Evolutionary conservation across 2,329 filamentous ascomycete species (phyloP).

Genomic region (Aspergillus brasiliensis): DNA sequence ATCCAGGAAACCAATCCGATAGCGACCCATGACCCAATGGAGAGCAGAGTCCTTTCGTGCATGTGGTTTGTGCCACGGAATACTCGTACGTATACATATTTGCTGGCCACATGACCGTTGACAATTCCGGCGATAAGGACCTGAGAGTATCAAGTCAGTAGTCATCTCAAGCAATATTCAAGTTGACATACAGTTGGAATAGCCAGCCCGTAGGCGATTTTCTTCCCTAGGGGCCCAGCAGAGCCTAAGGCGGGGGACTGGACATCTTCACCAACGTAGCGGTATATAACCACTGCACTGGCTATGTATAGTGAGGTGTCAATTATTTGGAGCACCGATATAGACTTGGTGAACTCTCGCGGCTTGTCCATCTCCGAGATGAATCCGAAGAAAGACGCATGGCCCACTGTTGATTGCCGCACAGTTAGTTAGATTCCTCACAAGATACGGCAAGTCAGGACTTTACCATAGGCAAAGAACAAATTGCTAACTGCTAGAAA

Average conservation of each 20-base stretch:
- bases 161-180: neutral
- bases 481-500: constrained; percentile 68
- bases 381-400: constrained; percentile 68
- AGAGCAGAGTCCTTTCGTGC: constrained; percentile 50
- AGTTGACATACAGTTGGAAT: constrained; percentile 56
- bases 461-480: constrained; percentile 64
- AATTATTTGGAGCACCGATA: constrained; percentile 62
- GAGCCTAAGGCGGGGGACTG: constrained; percentile 67
- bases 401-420: constrained; percentile 44
- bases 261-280: constrained; percentile 63
- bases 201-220: constrained; percentile 68
- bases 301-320: constrained; percentile 66
- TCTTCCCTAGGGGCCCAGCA: constrained; percentile 57
- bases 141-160: constrained; percentile 16
- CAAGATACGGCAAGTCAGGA: no score
- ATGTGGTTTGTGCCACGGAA: constrained; percentile 62
- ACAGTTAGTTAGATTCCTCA: neutral
- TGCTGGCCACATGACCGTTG: constrained; percentile 65
- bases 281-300: constrained; percentile 68
- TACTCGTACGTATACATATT: constrained; percentile 65
- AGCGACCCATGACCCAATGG: constrained; percentile 59
- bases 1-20: constrained; percentile 61
- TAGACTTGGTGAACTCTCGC: constrained; percentile 61
- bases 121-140: constrained; percentile 72
- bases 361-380: constrained; percentile 66